A percentile compares a stretch with the other conserved stretches of the same genome.
Conservation (phyloP, 192 early-diverging fungal species). For the Dissophora ornata region DNA sequence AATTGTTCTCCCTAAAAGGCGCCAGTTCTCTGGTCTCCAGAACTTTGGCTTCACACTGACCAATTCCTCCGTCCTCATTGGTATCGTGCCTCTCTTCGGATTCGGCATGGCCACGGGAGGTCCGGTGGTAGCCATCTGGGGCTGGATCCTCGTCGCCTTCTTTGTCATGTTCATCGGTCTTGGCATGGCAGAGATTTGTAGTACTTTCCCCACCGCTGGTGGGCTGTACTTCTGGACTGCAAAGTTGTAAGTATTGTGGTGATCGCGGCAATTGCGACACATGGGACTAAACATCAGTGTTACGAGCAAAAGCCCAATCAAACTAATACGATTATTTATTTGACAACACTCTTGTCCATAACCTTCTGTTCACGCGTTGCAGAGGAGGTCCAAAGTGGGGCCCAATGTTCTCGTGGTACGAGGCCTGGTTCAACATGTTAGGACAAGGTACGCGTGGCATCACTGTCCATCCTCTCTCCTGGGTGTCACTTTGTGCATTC, state of each 20-base stretch:
- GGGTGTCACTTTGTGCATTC: not conserved
- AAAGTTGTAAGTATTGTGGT: slow-evolving; percentile 26
- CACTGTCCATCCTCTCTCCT: too few relatives aligned
- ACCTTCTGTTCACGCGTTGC: too few relatives aligned
- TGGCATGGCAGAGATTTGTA: slow-evolving; percentile 65
- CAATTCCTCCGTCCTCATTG: slow-evolving; percentile 47
- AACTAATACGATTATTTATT: too few relatives aligned
- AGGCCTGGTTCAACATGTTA: slow-evolving; percentile 58
- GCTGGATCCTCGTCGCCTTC: slow-evolving; percentile 61
- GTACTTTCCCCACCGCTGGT: slow-evolving; percentile 62
- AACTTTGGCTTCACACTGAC: slow-evolving; percentile 53
- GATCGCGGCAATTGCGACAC: not conserved
- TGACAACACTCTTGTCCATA: too few relatives aligned
- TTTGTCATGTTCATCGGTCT: slow-evolving; percentile 60
- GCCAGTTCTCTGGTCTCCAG: slow-evolving; percentile 51
- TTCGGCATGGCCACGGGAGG: slow-evolving; percentile 61
- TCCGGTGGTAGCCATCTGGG: slow-evolving; percentile 59
- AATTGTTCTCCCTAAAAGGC: slow-evolving; percentile 5
- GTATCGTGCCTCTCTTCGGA: slow-evolving; percentile 54
- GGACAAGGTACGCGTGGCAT: slow-evolving; percentile 54
- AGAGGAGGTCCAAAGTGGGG: slow-evolving; percentile 55
- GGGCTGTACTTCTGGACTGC: slow-evolving; percentile 51
- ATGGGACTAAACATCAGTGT: too few relatives aligned
- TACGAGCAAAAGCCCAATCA: too few relatives aligned
- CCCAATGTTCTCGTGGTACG: slow-evolving; percentile 57